phyloP scores from a whole-genome alignment of 495 filamentous ascomycete species.

The Neurospora hispaniola region DNA sequence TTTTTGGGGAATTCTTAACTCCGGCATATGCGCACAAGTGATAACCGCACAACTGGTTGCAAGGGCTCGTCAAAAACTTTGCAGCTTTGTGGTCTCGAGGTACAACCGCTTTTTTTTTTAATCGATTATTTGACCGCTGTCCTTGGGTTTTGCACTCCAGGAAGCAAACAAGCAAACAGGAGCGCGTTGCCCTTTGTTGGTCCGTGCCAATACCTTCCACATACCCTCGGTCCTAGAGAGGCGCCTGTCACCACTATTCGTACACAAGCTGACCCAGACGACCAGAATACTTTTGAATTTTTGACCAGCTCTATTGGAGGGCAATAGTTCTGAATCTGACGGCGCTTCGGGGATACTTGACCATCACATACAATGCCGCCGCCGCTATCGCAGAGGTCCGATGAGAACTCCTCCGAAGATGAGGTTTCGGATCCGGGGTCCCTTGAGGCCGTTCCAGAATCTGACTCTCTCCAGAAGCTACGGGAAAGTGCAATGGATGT shows the following conservation, averaged over 20 bases:
- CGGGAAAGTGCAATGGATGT: not conserved
- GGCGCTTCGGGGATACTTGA: not conserved
- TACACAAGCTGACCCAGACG: not conserved
- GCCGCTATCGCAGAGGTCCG: not conserved
- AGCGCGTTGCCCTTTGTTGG: not conserved
- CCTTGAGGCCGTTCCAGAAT: not conserved
- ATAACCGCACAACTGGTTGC: not conserved
- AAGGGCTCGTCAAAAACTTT: not conserved
- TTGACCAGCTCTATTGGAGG: not conserved
- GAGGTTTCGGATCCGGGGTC: not conserved
- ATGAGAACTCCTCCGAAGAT: not conserved
- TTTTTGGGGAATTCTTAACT: not conserved
- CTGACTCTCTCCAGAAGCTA: not conserved
- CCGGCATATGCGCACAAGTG: not conserved
- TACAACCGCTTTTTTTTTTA: not conserved
- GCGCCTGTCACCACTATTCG: not conserved
- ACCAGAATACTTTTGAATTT: not conserved
- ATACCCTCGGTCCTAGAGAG: not conserved
- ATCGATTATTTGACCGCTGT: not conserved
- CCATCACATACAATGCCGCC: not conserved
- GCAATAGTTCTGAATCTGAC: not conserved
- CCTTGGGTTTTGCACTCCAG: not conserved
- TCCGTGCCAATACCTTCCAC: not conserved
- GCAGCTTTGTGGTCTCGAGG: not conserved
- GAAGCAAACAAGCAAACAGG: not conserved